Conservation (phyloP, 345 rosid genomes). For the Alliaria petiolata region DNA sequence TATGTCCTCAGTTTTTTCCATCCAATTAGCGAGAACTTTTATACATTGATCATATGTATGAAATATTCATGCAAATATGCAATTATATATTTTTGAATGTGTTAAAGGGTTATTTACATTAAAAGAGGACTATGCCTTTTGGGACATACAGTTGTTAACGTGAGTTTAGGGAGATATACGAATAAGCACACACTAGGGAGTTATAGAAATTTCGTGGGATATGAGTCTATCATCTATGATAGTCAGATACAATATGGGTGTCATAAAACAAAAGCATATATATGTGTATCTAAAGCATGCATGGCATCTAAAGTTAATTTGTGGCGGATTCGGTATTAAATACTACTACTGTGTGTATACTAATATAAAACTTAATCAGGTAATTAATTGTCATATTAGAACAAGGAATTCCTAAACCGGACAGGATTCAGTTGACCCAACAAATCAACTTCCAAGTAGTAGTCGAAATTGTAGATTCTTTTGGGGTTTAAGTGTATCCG, state of each 20-base stretch:
- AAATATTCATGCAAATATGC: too few species aligned
- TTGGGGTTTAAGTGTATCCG: neutral
- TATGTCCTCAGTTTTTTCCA: too few species aligned
- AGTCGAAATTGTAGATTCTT: conserved; percentile 8
- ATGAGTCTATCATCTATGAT: neutral
- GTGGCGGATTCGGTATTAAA: neutral
- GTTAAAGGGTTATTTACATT: too few species aligned
- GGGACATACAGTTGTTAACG: too few species aligned
- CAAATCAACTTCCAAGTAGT: conserved; percentile 15
- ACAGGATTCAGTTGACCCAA: conserved; percentile 6
- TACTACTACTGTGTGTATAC: neutral
- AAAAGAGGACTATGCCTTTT: too few species aligned
- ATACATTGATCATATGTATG: too few species aligned
- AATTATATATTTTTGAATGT: too few species aligned
- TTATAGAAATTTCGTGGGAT: neutral
- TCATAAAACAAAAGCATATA: neutral
- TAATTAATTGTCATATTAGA: neutral
- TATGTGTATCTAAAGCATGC: too few species aligned
- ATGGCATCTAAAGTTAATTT: neutral
- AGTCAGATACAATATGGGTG: neutral
- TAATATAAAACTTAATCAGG: neutral
- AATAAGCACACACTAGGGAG: too few species aligned
- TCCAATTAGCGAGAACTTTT: too few species aligned
- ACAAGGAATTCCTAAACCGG: conserved; percentile 7
- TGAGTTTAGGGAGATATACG: too few species aligned